Conservation (phyloP, 2,329 filamentous ascomycete genomes). For the Amauroascus niger region DNA sequence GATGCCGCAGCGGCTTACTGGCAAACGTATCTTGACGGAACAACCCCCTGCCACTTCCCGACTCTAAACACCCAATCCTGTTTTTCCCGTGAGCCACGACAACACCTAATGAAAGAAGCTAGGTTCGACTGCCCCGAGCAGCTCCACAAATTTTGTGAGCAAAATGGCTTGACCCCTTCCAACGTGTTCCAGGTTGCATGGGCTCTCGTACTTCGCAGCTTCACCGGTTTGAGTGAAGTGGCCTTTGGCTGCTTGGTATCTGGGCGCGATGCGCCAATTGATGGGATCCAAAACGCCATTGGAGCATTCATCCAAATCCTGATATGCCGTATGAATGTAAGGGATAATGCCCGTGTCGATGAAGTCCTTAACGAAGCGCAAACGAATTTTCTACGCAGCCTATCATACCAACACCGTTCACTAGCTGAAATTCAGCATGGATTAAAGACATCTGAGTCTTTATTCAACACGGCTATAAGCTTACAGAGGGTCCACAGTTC, state of each 20-base stretch:
- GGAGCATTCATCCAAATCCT: conserved; percentile 31
- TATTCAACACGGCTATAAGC: conserved; percentile 37
- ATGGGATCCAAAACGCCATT: conserved; percentile 32
- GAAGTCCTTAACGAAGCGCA: neutral
- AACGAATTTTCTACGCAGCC: neutral
- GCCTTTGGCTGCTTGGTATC: conserved; percentile 34
- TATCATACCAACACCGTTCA: conserved; percentile 29
- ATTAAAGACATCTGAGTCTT: conserved; percentile 45
- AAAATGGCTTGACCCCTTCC: conserved; percentile 14
- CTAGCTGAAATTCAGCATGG: conserved; percentile 46
- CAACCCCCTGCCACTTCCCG: neutral
- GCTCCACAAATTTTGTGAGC: conserved; percentile 4
- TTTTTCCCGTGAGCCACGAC: neutral
- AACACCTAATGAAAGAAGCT: neutral
- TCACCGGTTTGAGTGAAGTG: conserved; percentile 27
- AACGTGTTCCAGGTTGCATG: conserved; percentile 51
- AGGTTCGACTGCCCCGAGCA: neutral
- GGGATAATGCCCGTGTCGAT: conserved; percentile 30
- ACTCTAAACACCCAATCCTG: neutral
- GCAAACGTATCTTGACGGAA: conserved; percentile 23
- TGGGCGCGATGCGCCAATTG: conserved; percentile 31
- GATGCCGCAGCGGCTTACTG: conserved; percentile 24
- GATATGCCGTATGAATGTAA: conserved; percentile 28
- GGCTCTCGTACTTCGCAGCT: neutral
- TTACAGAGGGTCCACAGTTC: neutral